Percentiles rank a stretch among this genome's conserved stretches.
Conservation (phyloP, 1,284 basidiomycete species). For the Stygiomarasmius scandens region DNA sequence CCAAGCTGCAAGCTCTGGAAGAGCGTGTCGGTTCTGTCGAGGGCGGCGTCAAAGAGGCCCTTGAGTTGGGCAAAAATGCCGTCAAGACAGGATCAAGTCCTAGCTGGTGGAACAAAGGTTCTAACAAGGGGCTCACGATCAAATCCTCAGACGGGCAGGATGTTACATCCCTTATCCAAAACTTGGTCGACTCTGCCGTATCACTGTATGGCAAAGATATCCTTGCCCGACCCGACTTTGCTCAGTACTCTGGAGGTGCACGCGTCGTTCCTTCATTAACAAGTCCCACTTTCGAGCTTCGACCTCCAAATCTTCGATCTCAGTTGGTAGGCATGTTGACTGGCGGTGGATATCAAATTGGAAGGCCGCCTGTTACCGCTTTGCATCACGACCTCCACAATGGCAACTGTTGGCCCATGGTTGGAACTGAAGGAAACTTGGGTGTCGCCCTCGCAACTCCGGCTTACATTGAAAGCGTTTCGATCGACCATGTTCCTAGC, state of each 20-base stretch:
- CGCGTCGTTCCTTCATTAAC: conserved; percentile 83
- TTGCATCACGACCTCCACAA: conserved; percentile 81
- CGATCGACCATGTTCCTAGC: conserved; percentile 85
- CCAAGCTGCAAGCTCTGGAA: conserved; percentile 57
- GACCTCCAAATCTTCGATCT: conserved; percentile 45
- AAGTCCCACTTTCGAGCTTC: conserved; percentile 72
- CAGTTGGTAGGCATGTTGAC: conserved; percentile 46
- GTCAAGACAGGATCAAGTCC: conserved; percentile 40
- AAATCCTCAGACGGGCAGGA: conserved; percentile 79
- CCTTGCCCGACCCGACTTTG: conserved; percentile 84
- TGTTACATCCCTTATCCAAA: conserved; percentile 68
- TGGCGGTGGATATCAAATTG: conserved; percentile 66
- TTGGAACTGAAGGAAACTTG: conserved; percentile 75
- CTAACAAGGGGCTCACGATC: conserved; percentile 58
- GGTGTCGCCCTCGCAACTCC: conserved; percentile 78
- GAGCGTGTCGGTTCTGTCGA: conserved; percentile 67
- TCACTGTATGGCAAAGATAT: conserved; percentile 70
- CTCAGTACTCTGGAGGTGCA: conserved; percentile 82
- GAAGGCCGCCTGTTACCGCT: conserved; percentile 81
- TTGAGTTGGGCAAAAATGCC: conserved; percentile 63
- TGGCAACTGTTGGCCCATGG: conserved; percentile 94
- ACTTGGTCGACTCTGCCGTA: conserved; percentile 76
- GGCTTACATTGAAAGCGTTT: conserved; percentile 74
- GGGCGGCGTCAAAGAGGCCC: conserved; percentile 69
- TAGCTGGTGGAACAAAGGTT: conserved; percentile 64